Base-by-base conservation (phyloP, 257 asterid genomes). In the Solanum bulbocastanum region DNA sequence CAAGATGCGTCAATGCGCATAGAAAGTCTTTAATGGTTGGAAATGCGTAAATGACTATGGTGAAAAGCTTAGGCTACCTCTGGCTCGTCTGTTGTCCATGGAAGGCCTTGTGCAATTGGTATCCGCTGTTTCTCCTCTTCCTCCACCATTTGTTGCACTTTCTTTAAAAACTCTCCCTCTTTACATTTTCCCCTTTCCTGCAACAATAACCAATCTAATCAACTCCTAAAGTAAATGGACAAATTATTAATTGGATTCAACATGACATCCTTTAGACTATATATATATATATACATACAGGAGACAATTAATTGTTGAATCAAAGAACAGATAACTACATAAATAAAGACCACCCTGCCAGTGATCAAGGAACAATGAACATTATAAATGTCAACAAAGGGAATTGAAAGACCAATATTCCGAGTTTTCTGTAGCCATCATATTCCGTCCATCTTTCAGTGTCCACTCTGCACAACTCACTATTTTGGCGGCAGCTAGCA, bases 21-120 rank as follows among this genome's bases (percentile, higher is more conserved):
- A 10, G 23, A 3, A 82, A 49, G 12, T 30, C 20, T n/a, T 82
- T 82, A 52, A 6, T 82, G 20, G 69, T 49, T 82, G n/a, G 44
- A 82, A 82, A 82, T 30, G 30, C 30, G 30, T 30, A 30, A 30
- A 30, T 49, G 69, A 49, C 85, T 30, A 33, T 33, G 40, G 30
- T 46, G 68, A 81, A 78, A 42, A 44, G 65, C 65, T 44, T 40
- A 85, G 58, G 37, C 83, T 92, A 97, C 99, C 98, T 94, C 98
- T 39, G 99, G 98, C 90, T 94, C 96, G 52, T 94, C 98, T 35
- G 99, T 96, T 71, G 98, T 97, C 97, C 97, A 93, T 60, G 99
- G 99, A 90, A 97, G 98, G 87, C 98, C 99, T 89, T 94, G 99
- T 44, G 99, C 99, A 79, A 95, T 22, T 66, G 98, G 98, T 91